Conservation (phyloP, 805 yeast species). For the Ascoidea asiatica region DNA sequence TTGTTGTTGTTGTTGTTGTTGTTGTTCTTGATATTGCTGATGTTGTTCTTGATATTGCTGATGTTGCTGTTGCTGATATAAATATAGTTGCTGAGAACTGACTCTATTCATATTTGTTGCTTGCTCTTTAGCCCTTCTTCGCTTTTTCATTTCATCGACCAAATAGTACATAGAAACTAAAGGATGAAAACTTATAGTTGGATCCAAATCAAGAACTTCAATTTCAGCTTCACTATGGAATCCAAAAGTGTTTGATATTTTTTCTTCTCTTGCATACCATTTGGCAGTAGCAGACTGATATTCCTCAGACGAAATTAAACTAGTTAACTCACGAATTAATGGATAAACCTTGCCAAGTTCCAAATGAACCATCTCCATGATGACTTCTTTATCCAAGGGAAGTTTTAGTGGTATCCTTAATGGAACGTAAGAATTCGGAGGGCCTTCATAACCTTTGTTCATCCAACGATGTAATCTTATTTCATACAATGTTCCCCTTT, state of each 20-base stretch:
- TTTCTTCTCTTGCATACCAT: slow-evolving; percentile 41
- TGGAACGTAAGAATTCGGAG: slow-evolving; percentile 63
- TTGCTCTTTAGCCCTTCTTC: slow-evolving; percentile 49
- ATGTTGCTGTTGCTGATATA: slow-evolving; percentile 7
- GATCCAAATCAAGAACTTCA: slow-evolving; percentile 37
- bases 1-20: background rate
- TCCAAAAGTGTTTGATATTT: slow-evolving; percentile 1
- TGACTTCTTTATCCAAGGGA: slow-evolving; percentile 55
- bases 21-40: background rate
- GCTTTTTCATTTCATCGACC: slow-evolving; percentile 69
- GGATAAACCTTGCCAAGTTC: slow-evolving; percentile 63
- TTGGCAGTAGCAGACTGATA: slow-evolving; percentile 49
- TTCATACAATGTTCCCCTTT: slow-evolving; percentile 68
- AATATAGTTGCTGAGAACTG: slow-evolving; percentile 12
- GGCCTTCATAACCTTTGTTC: slow-evolving; percentile 70
- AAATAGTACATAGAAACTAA: slow-evolving; percentile 74
- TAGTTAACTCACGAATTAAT: slow-evolving; percentile 39
- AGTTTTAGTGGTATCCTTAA: slow-evolving; percentile 57
- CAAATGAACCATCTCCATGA: slow-evolving; percentile 61
- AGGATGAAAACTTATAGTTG: slow-evolving; percentile 82
- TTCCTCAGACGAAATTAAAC: slow-evolving; percentile 45
- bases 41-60: background rate
- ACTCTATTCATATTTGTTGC: slow-evolving; percentile 17
- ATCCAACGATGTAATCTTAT: slow-evolving; percentile 91
- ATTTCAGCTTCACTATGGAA: slow-evolving; percentile 7